These are phyloP conservation scores for Orbilia quercus DNA, from an alignment of 2,329 filamentous ascomycete genomes.

Conservation along the genomic window DNA sequence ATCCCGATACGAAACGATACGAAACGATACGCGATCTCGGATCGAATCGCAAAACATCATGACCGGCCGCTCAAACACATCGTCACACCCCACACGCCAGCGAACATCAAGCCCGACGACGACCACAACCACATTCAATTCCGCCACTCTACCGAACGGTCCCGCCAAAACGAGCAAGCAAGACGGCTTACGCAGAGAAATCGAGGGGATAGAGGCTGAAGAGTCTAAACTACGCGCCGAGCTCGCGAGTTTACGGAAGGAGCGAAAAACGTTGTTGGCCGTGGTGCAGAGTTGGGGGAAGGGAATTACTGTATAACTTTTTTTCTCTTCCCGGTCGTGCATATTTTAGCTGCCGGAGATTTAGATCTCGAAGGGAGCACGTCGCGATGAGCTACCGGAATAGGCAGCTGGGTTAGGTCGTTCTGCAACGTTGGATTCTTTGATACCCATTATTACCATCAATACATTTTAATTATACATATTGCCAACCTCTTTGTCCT, in stretches of 20 bases:
- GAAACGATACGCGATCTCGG: too few species aligned
- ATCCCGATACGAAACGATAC: background rate
- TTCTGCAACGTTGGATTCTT: background rate
- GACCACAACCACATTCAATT: background rate
- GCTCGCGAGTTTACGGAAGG: constrained; percentile 32
- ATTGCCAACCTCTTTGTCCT: too few species aligned
- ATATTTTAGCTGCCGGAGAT: background rate
- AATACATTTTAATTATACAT: too few species aligned
- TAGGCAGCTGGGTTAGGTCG: too few species aligned
- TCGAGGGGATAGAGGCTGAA: constrained; percentile 44
- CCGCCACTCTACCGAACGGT: constrained; percentile 1
- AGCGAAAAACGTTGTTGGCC: constrained; percentile 37
- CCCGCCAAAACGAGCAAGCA: constrained; percentile 19
- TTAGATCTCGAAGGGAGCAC: background rate
- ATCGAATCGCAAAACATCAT: constrained; percentile 8
- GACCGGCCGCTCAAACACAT: constrained; percentile 31
- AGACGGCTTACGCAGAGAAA: constrained; percentile 28
- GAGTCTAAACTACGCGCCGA: constrained; percentile 37
- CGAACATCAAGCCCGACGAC: constrained; percentile 20
- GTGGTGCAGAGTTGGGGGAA: constrained; percentile 30
- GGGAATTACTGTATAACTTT: constrained; percentile 12
- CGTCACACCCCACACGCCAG: constrained; percentile 23
- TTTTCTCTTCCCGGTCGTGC: background rate
- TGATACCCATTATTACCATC: constrained; percentile 7
- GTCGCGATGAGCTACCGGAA: too few species aligned